A percentile compares a stretch with the other conserved stretches of the same genome.
Evolutionary conservation across 2,329 filamentous ascomycete species (phyloP).

Genomic region (Fusarium pseudocircinatum): DNA sequence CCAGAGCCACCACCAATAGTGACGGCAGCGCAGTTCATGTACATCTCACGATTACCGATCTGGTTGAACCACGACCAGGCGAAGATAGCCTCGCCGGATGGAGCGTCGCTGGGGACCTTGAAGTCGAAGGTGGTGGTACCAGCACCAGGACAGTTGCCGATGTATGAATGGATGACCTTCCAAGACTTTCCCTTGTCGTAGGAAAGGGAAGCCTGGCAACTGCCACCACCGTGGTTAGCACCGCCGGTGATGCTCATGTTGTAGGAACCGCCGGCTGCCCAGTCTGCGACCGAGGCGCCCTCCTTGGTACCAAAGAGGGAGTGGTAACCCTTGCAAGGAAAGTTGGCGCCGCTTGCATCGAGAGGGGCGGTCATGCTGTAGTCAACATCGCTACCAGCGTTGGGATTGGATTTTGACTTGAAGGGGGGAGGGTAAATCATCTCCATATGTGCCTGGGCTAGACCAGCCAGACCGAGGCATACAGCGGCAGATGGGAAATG

Average conservation of each 20-base stretch:
- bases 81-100: constrained; percentile 70
- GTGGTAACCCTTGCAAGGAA: constrained; percentile 77
- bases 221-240: constrained; percentile 74
- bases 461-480: constrained; percentile 54
- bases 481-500: constrained; percentile 51
- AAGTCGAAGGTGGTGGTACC: constrained; percentile 68
- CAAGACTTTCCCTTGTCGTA: constrained; percentile 77
- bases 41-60: constrained; percentile 82
- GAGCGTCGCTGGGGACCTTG: constrained; percentile 70
- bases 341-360: constrained; percentile 68
- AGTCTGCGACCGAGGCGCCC: constrained; percentile 67
- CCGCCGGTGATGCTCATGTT: constrained; percentile 71
- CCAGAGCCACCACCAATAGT: constrained; percentile 60
- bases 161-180: constrained; percentile 70
- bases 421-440: constrained; percentile 64
- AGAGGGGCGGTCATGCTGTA: constrained; percentile 79
- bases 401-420: constrained; percentile 62
- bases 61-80: constrained; percentile 84
- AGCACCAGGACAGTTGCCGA: constrained; percentile 62
- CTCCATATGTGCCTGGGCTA: constrained; percentile 65
- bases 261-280: constrained; percentile 69
- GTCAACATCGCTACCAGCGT: constrained; percentile 63
- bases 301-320: constrained; percentile 57
- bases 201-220: constrained; percentile 79
- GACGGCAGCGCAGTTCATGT: constrained; percentile 85